phyloP scores from a whole-genome alignment of 192 early-diverging fungal genomes.

The Allomyces macrogynus region DNA sequence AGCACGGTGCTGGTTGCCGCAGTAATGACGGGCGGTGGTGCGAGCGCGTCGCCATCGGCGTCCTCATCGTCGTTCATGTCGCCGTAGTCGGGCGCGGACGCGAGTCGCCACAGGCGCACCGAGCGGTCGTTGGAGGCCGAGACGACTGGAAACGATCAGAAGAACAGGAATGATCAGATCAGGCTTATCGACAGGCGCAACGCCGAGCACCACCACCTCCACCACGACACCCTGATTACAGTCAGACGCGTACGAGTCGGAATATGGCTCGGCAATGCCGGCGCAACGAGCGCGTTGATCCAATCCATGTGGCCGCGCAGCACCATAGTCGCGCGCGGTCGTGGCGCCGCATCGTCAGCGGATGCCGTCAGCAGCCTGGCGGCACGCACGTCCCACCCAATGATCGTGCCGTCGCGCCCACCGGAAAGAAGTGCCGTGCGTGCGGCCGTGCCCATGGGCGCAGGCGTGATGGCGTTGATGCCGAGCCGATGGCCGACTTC shows the following conservation, averaged over 20 bases:
- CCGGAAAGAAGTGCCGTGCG: conserved; percentile 68
- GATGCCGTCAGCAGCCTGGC: conserved; percentile 4
- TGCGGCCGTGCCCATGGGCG: conserved; percentile 14
- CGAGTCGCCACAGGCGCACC: conserved; percentile 46
- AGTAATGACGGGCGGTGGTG: conserved; percentile 14
- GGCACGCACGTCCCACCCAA: conserved; percentile 54
- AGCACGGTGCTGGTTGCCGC: conserved; percentile 23
- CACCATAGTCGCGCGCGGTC: conserved; percentile 39
- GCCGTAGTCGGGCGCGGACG: not conserved
- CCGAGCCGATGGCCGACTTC: conserved; percentile 55
- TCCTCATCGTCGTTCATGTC: too few species aligned
- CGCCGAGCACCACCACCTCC: not conserved
- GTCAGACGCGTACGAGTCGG: conserved; percentile 28
- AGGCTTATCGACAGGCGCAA: not conserved
- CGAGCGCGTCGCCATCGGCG: conserved; percentile 18
- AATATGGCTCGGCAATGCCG: conserved; percentile 21
- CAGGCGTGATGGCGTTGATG: conserved; percentile 66
- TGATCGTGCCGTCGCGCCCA: conserved; percentile 71
- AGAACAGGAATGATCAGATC: not conserved
- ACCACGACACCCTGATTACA: not conserved
- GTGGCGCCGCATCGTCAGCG: conserved; percentile 7
- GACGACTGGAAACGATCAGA: conserved; percentile 28
- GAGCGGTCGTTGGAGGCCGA: conserved; percentile 85
- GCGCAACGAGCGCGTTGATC: conserved; percentile 82
- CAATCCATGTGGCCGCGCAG: conserved; percentile 80